Evolutionary conservation across 2,329 filamentous ascomycete genomes (phyloP).

Genomic region (Alternaria ethzedia): DNA sequence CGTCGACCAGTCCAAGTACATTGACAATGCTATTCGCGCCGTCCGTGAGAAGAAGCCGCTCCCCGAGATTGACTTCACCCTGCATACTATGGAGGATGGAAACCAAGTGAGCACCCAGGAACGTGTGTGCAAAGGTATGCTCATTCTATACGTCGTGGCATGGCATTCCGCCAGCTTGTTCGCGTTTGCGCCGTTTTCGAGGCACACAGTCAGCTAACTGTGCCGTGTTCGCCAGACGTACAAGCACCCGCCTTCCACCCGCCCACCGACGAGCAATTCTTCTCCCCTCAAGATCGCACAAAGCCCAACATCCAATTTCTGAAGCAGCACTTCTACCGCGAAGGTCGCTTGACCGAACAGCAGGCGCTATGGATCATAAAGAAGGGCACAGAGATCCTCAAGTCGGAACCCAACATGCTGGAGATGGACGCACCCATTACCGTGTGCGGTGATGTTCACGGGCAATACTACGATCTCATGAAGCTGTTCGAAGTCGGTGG

Average conservation of each 20-base stretch:
- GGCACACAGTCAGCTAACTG: constrained; percentile 35
- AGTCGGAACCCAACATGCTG: constrained; percentile 89
- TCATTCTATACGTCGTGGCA: constrained; percentile 2
- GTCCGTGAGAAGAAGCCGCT: constrained; percentile 94
- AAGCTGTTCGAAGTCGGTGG: constrained; percentile 99
- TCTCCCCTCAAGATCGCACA: constrained; percentile 79
- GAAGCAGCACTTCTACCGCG: constrained; percentile 98
- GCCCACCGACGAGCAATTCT: constrained; percentile 93
- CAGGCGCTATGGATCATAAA: constrained; percentile 96
- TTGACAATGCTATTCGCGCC: constrained; percentile 90
- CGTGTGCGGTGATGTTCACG: constrained; percentile 97
- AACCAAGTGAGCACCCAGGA: constrained; percentile 93
- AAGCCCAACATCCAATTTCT: constrained; percentile 95
- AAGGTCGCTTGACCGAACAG: constrained; percentile 95
- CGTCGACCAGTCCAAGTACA: constrained; percentile 52
- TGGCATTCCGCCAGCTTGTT: constrained; percentile 1
- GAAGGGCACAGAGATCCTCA: constrained; percentile 84
- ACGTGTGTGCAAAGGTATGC: constrained; percentile 94
- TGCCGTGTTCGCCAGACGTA: constrained; percentile 70
- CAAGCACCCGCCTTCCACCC: constrained; percentile 95
- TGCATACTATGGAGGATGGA: constrained; percentile 98
- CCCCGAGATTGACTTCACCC: constrained; percentile 97
- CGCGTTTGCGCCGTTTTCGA: neutral
- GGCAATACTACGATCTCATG: constrained; percentile 99
- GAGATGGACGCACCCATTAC: constrained; percentile 99